Percentiles rank a stretch among this genome's conserved stretches.
These are phyloP conservation scores for Escovopsis sp. DNA, from an alignment of 2,329 filamentous ascomycete genomes.

Conservation along the genomic window DNA sequence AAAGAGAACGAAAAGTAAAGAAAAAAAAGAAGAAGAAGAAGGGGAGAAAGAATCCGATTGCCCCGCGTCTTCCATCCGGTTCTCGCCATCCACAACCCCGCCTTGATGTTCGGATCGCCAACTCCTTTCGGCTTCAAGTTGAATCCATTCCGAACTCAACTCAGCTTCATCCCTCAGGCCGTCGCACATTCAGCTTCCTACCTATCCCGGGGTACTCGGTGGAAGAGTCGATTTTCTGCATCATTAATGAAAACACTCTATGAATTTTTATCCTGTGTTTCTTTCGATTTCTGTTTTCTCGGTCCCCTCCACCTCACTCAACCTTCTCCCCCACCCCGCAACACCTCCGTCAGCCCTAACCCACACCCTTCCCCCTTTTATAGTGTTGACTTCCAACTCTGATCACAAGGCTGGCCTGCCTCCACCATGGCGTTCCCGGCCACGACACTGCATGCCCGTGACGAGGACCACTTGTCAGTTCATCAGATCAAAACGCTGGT, in stretches of 20 bases:
- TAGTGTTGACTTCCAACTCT: background rate
- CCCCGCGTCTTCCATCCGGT: too few species aligned
- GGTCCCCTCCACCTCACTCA: background rate
- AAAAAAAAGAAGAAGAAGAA: too few species aligned
- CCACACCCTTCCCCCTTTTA: background rate
- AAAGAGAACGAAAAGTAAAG: too few species aligned
- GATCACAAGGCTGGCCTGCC: background rate
- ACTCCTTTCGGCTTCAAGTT: too few species aligned
- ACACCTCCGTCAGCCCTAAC: background rate
- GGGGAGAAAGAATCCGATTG: too few species aligned
- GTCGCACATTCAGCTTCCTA: too few species aligned
- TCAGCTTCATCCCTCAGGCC: too few species aligned
- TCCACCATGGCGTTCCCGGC: background rate
- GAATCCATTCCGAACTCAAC: too few species aligned
- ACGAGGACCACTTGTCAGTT: conserved; percentile 17
- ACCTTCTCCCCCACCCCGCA: background rate
- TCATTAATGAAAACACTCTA: too few species aligned
- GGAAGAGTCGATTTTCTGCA: too few species aligned
- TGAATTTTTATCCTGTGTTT: background rate
- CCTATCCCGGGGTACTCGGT: too few species aligned
- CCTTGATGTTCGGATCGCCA: background rate
- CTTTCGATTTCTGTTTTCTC: background rate
- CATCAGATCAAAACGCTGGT: conserved; percentile 28
- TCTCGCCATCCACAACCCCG: too few species aligned
- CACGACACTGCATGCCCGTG: background rate